Evolutionary conservation across 73 alveolate species (phyloP).

Genomic region (Tetrahymena thermophila): DNA sequence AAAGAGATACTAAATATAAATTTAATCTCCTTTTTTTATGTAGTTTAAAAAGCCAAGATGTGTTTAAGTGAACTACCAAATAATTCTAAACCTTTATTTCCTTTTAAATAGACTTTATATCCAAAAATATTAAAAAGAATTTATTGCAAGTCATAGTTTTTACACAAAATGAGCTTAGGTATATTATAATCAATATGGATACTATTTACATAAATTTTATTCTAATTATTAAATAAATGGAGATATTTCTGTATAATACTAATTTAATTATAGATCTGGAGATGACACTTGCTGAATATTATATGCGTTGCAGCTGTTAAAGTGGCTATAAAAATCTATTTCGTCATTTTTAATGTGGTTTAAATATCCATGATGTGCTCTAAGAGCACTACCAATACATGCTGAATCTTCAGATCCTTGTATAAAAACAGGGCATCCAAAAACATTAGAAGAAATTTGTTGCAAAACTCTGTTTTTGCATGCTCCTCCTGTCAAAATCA

Average conservation of each 20-base stretch:
- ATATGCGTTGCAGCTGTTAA: background rate
- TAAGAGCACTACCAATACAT: background rate
- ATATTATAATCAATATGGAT: background rate
- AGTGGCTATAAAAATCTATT: background rate
- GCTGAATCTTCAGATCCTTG: background rate
- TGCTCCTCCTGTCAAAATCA: background rate
- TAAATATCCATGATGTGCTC: background rate
- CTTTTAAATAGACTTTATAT: too few species aligned
- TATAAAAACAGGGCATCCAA: background rate
- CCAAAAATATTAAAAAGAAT: too few species aligned
- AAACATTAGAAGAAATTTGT: background rate
- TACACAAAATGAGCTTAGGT: too few species aligned
- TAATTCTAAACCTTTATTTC: too few species aligned
- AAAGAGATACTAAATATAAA: too few species aligned
- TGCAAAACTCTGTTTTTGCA: background rate
- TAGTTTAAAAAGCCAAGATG: too few species aligned
- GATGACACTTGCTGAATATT: background rate
- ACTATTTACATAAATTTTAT: background rate
- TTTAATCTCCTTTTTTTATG: too few species aligned
- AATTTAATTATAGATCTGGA: background rate
- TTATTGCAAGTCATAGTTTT: too few species aligned
- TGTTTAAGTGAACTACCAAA: too few species aligned
- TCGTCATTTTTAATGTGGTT: background rate
- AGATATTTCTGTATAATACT: background rate
- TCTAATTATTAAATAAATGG: background rate